Evolutionary conservation across 129 eudicot genomes (phyloP), one percentile per base, ranked within the genome.

Genomic region (Flaveria bidentis): DNA sequence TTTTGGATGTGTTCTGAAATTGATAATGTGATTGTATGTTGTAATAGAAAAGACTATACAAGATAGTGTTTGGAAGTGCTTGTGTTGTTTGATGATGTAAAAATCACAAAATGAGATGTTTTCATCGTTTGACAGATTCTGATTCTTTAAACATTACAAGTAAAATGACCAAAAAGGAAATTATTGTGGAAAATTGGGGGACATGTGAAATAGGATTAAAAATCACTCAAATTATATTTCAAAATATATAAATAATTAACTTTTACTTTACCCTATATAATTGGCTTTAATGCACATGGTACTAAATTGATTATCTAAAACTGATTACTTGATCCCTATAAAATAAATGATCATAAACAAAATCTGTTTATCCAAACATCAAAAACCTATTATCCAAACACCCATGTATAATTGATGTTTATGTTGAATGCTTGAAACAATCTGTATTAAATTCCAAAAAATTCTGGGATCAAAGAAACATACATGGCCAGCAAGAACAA

Each of bases 401-500:
- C 60, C 22, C 60, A 1, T 5, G 3, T 13, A 41, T 47, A 55
- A 18, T 6, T 36, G 67, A 41, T 42, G 57, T 25, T 30, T 20
- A 18, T 52, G 44, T 9, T 41, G 15, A 70, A 60, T 49, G 49
- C 49, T 17, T 23, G 56, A 77, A 56, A 18, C 23, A 66, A 66
- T 18, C 42, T 17, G 47, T 56, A 63, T 52, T n/a, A 73, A 69
- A 51, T 63, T 20, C 18, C 23, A 68, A 75, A 50, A 50, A 20
- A 28, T 2, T 22, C 6, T 23, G 44, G 58, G 56, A 16, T 67
- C 65, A 58, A 55, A 76, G 76, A 47, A 80, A 75, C 92, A 82
- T 86, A 94, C 97, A 83, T 94, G 98, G 73, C 98, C 91, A 72
- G 97, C 92, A 39, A 94, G 96, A 80, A 91, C 73, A 86, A 87